Evolutionary conservation across 2,329 filamentous ascomycete genomes (phyloP), one percentile per base, ranked within the genome.

Genomic region (Botrytis byssoidea): DNA sequence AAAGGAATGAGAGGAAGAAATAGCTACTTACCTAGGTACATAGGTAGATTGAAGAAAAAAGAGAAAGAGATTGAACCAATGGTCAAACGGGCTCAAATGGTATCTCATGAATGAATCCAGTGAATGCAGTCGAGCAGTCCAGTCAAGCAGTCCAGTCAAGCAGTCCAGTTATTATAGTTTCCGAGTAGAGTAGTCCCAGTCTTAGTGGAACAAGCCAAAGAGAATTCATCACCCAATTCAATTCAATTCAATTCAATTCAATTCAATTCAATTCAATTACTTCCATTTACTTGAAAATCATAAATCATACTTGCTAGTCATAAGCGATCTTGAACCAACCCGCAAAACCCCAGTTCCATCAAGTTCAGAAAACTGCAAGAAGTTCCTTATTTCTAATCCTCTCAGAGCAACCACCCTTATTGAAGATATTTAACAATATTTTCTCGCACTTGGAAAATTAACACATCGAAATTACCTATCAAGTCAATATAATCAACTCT

Each of bases 251-350:
- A 64, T 40, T 57, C 32, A 35, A 35, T 35, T 35, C 40, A 64
- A 29, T 29, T 37, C 37, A 37, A 37, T 40, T 40, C 37, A 10
- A 29, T 29, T 64, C 61, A 32, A 64, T 42, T 59, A 20, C 37
- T 40, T 40, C 40, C 40, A 40, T 14, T 69, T 20, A 37, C 37
- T 37, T 37, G 37, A 37, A 37, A 37, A 37, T 37, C 37, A 37
- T 37, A 51, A 51, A 51, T 51, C 48, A 55, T 32, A 32, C 66
- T 42, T 40, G 66, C 55, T 40, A 60, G 32, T 67, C 40, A 70
- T 70, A 70, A 70, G 68, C 55, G 68, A 70, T 46, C 57, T 70
- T 59, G 68, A 60, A 51, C 64, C 44, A 51, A 42, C 44, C 65
- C 20, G 48, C 40, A 35, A 70, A 70, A 70, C 67, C 35, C 67